Evolutionary conservation across 2,329 filamentous ascomycete species (phyloP), one percentile per base, ranked within the genome.

Genomic region (Ceratocystis alfenasii): DNA sequence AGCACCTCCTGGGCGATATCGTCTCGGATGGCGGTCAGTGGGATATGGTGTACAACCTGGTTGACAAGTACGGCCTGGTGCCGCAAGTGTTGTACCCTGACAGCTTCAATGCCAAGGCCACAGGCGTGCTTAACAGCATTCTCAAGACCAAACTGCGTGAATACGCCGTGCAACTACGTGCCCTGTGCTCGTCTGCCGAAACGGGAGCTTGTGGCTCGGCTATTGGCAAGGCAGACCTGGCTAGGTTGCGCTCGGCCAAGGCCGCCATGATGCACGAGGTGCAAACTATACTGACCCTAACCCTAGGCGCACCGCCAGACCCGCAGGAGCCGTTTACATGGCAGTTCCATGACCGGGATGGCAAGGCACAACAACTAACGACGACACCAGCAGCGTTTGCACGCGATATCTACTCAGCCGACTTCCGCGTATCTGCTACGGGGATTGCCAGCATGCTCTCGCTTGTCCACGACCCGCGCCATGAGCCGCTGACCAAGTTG

Each of bases 21-120:
- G 85, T 94, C 3, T 83, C 82, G 6, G 91, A 95, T 72, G 90
- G 91, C 33, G 90, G 91, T 0, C 90, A 95, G 74, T 95, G 89
- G 89, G 90, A 95, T 74, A 95, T 95, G 90, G 87, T 91, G 1
- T 87, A 85, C 69, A 95, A 95, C 71, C 78, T 95, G 8, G 89
- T 95, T 4, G 77, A 83, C 57, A 95, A 95, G 76, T 95, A 95
- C 72, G 91, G 91, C 33, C 82, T 95, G n/a, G 87, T 94, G 0
- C 90, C 90, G 2, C 88, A 95, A 73, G 77, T 79, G 0, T 76
- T 95, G 1, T 95, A 94, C 73, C 90, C 90, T 0, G 91, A 95
- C 73, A 85, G 82, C 65, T 93, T 83, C 80, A 93, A 89, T 73
- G 89, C 90, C 3, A 82, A 82, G 78, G 85, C 86, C 71, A 89